Percentiles rank a stretch among this genome's conserved stretches.
phyloP scores from a whole-genome alignment of 495 filamentous ascomycete genomes.

The Pyrenula aspistea region DNA sequence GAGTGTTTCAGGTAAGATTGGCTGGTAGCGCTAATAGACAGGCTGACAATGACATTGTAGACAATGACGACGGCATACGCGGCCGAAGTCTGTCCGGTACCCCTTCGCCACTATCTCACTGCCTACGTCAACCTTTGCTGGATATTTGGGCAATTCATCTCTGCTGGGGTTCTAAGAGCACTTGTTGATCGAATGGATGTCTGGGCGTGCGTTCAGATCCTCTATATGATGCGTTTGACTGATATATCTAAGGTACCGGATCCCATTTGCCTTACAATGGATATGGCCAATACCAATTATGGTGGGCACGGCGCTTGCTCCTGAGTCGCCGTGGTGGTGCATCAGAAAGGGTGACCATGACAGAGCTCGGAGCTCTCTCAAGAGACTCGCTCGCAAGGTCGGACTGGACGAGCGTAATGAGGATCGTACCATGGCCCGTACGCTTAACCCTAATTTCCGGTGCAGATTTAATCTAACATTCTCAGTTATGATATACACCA shows the following conservation, averaged over 20 bases:
- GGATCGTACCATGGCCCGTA: background rate
- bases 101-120: constrained; percentile 43
- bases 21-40: background rate
- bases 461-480: constrained; percentile 24
- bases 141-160: constrained; percentile 52
- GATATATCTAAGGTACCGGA: constrained; percentile 30
- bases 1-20: constrained; percentile 21
- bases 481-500: constrained; percentile 64
- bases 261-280: constrained; percentile 54
- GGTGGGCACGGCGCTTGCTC: constrained; percentile 40
- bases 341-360: constrained; percentile 42
- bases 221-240: constrained; percentile 20
- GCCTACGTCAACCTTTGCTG: constrained; percentile 55
- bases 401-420: background rate
- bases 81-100: constrained; percentile 48
- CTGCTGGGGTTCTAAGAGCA: constrained; percentile 40
- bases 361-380: constrained; percentile 27
- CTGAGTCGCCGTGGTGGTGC: constrained; percentile 55
- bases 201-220: constrained; percentile 13
- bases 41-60: constrained; percentile 7
- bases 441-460: background rate
- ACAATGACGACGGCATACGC: constrained; percentile 50
- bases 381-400: constrained; percentile 20
- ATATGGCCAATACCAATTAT: constrained; percentile 51
- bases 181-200: constrained; percentile 21